Evolutionary conservation across 306 rosid species (phyloP).

Genomic region (Macrotyloma uniflorum): DNA sequence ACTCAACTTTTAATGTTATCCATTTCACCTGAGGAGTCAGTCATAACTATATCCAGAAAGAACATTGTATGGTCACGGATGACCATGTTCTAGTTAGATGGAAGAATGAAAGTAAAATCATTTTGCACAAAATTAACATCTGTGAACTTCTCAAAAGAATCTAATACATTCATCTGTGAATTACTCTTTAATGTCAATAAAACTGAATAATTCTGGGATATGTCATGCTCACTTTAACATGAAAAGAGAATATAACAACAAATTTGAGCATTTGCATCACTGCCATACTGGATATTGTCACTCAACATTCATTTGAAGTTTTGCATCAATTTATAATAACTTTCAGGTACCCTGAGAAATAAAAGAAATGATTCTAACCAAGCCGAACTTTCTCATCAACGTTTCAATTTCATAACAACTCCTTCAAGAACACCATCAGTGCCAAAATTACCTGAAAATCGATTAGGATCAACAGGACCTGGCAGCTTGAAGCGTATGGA

Average conservation of each 20-base stretch:
- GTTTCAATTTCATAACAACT: constrained; percentile 59
- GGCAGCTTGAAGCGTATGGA: constrained; percentile 76
- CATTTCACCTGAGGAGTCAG: no score
- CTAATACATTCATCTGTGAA: no score
- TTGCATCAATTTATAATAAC: constrained; percentile 12
- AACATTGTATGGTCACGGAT: no score
- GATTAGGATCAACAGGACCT: constrained; percentile 74
- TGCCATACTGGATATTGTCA: constrained; percentile 5
- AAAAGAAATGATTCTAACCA: not conserved
- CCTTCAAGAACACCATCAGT: constrained; percentile 85
- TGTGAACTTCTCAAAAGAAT: no score
- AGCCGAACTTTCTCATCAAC: constrained; percentile 9
- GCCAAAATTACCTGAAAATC: constrained; percentile 69
- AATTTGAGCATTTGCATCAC: not conserved
- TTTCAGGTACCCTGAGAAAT: not conserved
- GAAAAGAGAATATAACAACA: not conserved
- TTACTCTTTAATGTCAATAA: no score
- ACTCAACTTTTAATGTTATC: no score
- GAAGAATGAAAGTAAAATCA: no score
- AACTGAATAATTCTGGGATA: no score
- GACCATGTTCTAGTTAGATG: no score
- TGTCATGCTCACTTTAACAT: not conserved
- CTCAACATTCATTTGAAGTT: not conserved
- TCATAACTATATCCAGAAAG: no score
- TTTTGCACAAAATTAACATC: no score